Base-by-base conservation (phyloP, 2,329 filamentous ascomycete genomes). In the Hymenoscyphus linearis region DNA sequence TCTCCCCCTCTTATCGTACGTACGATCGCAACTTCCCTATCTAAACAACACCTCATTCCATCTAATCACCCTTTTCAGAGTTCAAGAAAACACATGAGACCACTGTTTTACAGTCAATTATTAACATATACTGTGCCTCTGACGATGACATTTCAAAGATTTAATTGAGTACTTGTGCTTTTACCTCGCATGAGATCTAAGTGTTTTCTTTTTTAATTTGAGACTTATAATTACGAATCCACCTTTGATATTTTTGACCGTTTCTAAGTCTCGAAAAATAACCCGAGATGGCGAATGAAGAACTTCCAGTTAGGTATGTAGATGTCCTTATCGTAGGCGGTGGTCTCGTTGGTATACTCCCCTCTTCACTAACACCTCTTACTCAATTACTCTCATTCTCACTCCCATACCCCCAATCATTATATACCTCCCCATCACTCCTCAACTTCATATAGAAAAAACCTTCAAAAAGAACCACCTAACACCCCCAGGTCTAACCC, bases 381-480 rank as follows among this genome's bases (percentile, higher is more conserved):
- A 14, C 18, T 22, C 47, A 27, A 31, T 54, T 54, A 25, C 18
- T 55, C n/a, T 22, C 50, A 53, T 56, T 40, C 36, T 31, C 14
- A 22, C n/a, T 7, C 27, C 27, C n/a, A 2, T 14, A 44, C 80
- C 52, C 76, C n/a, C n/a, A n/a, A n/a, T n/a, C n/a, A n/a, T n/a
- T n/a, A n/a, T n/a, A n/a, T n/a, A n/a, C n/a, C n/a, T n/a, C n/a
- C n/a, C n/a, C n/a, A n/a, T n/a, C n/a, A n/a, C n/a, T n/a, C n/a
- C n/a, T n/a, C n/a, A n/a, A 76, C 59, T 78, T 82, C 53, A 75
- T 82, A 60, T 80, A 82, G 65, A 77, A 79, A 61, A 68, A 80
- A 52, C 69, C 74, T 40, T 40, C 1, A 22, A n/a, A 44, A 44
- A n/a, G 4, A 5, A 7, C 37, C 37, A 44, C 16, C 37, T 27